phyloP scores from a whole-genome alignment of 2,329 filamentous ascomycete genomes.

The Alternaria panax region DNA sequence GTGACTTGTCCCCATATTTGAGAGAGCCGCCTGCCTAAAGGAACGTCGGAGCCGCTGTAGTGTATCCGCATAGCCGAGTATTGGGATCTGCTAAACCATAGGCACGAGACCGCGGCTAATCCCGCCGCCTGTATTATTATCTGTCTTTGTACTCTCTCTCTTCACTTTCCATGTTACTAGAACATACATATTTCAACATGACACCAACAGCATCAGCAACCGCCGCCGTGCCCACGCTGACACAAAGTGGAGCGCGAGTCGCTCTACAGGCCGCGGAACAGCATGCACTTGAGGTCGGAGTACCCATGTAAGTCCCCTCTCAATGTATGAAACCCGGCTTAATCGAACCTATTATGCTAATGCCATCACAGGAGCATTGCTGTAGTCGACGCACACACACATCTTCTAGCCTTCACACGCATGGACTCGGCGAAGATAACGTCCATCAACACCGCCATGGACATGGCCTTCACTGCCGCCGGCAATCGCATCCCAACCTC shows the following conservation, averaged over 20 bases:
- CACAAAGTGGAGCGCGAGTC: constrained; percentile 38
- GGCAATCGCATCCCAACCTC: constrained; percentile 61
- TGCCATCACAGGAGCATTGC: constrained; percentile 54
- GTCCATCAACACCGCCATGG: constrained; percentile 67
- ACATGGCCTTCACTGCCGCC: constrained; percentile 64
- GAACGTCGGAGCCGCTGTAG: constrained; percentile 8
- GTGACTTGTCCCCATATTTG: constrained; percentile 4
- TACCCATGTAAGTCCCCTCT: constrained; percentile 41
- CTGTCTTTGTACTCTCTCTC: neutral
- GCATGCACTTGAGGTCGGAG: constrained; percentile 34
- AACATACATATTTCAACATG: constrained; percentile 19
- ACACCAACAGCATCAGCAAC: constrained; percentile 22
- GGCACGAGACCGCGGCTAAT: constrained; percentile 14
- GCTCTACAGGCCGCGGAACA: constrained; percentile 39
- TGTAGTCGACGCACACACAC: constrained; percentile 52
- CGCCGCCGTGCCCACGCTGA: constrained; percentile 36
- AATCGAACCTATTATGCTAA: neutral
- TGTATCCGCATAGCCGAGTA: constrained; percentile 15
- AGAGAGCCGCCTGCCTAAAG: constrained; percentile 7
- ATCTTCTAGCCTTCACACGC: constrained; percentile 55
- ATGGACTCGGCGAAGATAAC: constrained; percentile 58
- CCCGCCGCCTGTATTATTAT: constrained; percentile 1
- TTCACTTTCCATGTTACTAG: constrained; percentile 3
- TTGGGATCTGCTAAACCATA: constrained; percentile 7
- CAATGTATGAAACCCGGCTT: neutral